Percentiles rank a stretch among this genome's conserved stretches.
Evolutionary conservation across 768 basidiomycete species (phyloP).

Genomic region (Phaeotremella skinneri): DNA sequence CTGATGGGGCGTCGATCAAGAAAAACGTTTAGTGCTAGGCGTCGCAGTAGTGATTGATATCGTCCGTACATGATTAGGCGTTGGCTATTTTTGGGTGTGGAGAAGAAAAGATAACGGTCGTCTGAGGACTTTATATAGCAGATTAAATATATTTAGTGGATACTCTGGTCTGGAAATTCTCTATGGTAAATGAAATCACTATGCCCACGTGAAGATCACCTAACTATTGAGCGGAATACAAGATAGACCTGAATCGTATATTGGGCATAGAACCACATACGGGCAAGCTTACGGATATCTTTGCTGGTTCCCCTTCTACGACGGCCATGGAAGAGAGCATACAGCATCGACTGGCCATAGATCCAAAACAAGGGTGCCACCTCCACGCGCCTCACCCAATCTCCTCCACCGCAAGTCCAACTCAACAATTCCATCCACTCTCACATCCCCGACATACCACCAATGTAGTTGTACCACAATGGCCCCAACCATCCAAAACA

Average conservation of each 20-base stretch:
- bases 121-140: too few relatives aligned
- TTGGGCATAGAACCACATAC: too few relatives aligned
- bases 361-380: not conserved
- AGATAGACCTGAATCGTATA: too few relatives aligned
- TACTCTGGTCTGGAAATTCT: too few relatives aligned
- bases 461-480: not conserved
- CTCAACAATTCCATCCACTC: not conserved
- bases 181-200: too few relatives aligned
- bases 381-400: too few relatives aligned
- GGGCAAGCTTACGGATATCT: too few relatives aligned
- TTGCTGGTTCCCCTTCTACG: too few relatives aligned
- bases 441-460: not conserved
- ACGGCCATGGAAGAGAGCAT: not conserved
- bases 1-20: not conserved
- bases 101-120: too few relatives aligned
- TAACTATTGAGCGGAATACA: too few relatives aligned
- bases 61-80: not conserved
- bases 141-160: too few relatives aligned
- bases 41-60: not conserved
- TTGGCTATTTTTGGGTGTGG: not conserved
- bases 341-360: not conserved
- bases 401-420: not conserved
- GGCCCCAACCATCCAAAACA: not conserved
- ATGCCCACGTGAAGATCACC: too few relatives aligned
- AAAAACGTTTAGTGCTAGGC: constrained; percentile 1